These are phyloP conservation scores for Tylopilus sp. DNA, from an alignment of 768 basidiomycete genomes.

Conservation along the genomic window DNA sequence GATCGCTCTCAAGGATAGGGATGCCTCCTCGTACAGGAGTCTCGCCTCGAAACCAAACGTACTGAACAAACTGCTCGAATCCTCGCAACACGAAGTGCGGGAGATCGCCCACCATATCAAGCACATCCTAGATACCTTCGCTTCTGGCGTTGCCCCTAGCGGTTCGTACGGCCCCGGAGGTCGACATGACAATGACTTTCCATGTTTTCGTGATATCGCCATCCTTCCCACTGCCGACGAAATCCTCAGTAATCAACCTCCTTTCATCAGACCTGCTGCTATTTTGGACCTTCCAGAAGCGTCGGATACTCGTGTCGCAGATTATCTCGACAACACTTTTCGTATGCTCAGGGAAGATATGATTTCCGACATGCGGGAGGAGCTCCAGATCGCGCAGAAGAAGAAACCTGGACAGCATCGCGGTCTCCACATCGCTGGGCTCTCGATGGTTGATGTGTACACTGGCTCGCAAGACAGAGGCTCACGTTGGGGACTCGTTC, in stretches of 20 bases:
- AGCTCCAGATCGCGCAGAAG: slow-evolving; percentile 43
- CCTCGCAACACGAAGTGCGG: slow-evolving; percentile 24
- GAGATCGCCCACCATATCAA: slow-evolving; percentile 42
- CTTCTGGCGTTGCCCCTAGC: slow-evolving; percentile 18
- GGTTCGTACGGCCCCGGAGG: slow-evolving; percentile 49
- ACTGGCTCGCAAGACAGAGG: slow-evolving; percentile 27
- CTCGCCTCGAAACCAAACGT: slow-evolving; percentile 35
- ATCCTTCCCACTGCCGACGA: slow-evolving; percentile 68
- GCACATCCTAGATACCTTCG: slow-evolving; percentile 33
- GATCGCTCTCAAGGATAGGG: slow-evolving; percentile 34
- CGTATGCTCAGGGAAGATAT: slow-evolving; percentile 65
- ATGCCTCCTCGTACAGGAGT: slow-evolving; percentile 36
- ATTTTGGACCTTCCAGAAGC: slow-evolving; percentile 44
- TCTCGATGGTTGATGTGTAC: slow-evolving; percentile 39
- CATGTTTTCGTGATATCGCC: slow-evolving; percentile 55
- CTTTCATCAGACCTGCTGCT: slow-evolving; percentile 51
- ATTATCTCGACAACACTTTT: slow-evolving; percentile 64
- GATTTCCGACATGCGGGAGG: slow-evolving; percentile 57
- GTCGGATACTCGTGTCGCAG: slow-evolving; percentile 35
- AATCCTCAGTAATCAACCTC: slow-evolving; percentile 40
- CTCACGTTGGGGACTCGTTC: slow-evolving; percentile 42
- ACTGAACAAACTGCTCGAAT: slow-evolving; percentile 25
- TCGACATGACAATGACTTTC: slow-evolving; percentile 67
- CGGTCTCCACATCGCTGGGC: slow-evolving; percentile 37
- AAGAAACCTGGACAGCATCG: slow-evolving; percentile 42